These are phyloP conservation scores for Globisporangium parvum DNA, from an alignment of 352 stramenopile species.

Conservation along the genomic window DNA sequence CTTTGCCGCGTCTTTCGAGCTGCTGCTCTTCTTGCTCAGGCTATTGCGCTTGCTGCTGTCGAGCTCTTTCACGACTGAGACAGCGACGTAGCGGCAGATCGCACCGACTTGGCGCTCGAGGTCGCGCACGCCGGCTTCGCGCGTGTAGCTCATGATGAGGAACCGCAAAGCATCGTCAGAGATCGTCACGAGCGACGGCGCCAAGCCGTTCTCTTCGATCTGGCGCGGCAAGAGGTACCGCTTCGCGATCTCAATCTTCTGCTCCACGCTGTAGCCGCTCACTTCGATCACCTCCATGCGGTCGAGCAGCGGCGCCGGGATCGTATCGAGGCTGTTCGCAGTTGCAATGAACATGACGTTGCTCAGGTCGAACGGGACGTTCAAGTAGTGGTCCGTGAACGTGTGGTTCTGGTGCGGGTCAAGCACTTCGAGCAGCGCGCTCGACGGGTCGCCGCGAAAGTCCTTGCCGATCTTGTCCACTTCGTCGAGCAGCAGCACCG, in stretches of 20 bases:
- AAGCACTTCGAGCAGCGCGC: slow-evolving; percentile 79
- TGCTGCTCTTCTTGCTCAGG: slow-evolving; percentile 11
- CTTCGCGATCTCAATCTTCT: slow-evolving; percentile 79
- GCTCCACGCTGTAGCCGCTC: slow-evolving; percentile 72
- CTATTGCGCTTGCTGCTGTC: slow-evolving; percentile 17
- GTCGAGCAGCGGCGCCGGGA: slow-evolving; percentile 67
- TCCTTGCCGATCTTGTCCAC: slow-evolving; percentile 81
- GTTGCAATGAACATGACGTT: slow-evolving; percentile 83
- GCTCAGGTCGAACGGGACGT: slow-evolving; percentile 85
- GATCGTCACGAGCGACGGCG: slow-evolving; percentile 35
- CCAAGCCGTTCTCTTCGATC: slow-evolving; percentile 66
- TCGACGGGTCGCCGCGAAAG: slow-evolving; percentile 57
- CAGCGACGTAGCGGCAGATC: slow-evolving; percentile 68
- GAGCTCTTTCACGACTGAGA: slow-evolving; percentile 58
- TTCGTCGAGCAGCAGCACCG: slow-evolving; percentile 84
- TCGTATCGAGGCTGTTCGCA: slow-evolving; percentile 77
- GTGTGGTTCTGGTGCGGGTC: slow-evolving; percentile 85
- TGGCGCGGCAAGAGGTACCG: slow-evolving; percentile 76
- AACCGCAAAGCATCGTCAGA: slow-evolving; percentile 55
- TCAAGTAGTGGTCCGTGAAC: slow-evolving; percentile 84
- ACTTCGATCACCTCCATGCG: slow-evolving; percentile 85
- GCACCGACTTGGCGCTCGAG: slow-evolving; percentile 73
- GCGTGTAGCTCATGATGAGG: slow-evolving; percentile 80
- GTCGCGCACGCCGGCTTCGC: slow-evolving; percentile 82
- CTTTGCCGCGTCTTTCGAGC: slow-evolving; percentile 3